Base-by-base conservation (phyloP, 345 rosid species). In the Hirschfeldia incana region DNA sequence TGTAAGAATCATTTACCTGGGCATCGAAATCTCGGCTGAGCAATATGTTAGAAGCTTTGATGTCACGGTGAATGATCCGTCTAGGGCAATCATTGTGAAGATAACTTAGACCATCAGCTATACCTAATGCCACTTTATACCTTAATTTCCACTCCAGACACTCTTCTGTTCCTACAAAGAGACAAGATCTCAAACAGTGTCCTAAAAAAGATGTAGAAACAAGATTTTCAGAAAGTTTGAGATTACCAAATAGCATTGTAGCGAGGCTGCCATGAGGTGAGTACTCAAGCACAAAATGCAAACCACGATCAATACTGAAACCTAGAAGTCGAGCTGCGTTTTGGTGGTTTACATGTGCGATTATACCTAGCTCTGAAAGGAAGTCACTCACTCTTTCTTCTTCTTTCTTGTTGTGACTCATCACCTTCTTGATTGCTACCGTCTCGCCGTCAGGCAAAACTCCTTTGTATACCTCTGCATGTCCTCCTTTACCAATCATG, bases 31-130 rank as follows among this genome's bases (percentile, higher is more conserved):
- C 91, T 65, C 76, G 75, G 4, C 84, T 85, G n/a, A 94, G 94
- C 79, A 94, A 84, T 77, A 92, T 89, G 80, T 92, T 94, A 29
- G 97, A 94, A 68, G 98, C 97, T 76, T 91, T 94, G 79, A 94
- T 90, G 80, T 92, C 98, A 76, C 98, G 82, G 76, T 94, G 98
- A 76, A 94, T 91, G 17, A 94, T 88, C 67, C 97, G 83, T 85
- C 95, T 92, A 2, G 80, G 98, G 67, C 98, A 94, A 64, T 69
- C 85, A 62, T 80, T 90, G 70, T 94, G 98, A 58, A 94, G 97
- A 78, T 94, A 94, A 63, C 78, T 81, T 62, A 94, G 66, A 67
- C 98, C 98, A 13, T 86, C 89, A 8, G 98, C 98, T 69, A 94
- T 80, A 51, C 98, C 97, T 34, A 89, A 8, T 11, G 89, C 91